These are phyloP conservation scores for Yamadazyma mexicana DNA, from an alignment of 1,139 yeast genomes.

Conservation along the genomic window DNA sequence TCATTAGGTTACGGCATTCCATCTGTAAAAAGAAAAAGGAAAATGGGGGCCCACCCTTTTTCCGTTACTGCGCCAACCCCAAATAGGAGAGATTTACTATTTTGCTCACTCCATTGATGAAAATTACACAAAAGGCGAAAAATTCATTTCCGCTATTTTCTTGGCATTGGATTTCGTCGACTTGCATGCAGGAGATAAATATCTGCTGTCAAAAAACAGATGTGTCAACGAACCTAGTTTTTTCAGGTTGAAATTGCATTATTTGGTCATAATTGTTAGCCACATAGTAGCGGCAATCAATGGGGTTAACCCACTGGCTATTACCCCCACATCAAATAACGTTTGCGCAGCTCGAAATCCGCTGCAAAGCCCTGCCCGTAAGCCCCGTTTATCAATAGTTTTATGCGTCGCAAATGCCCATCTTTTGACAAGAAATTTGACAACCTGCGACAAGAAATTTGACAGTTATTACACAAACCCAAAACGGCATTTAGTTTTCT, in stretches of 20 bases:
- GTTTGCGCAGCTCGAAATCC: too few relatives aligned
- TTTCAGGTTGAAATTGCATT: too few relatives aligned
- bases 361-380: too few relatives aligned
- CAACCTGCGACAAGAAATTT: conserved; percentile 13
- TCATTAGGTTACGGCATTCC: too few relatives aligned
- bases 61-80: neutral
- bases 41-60: neutral
- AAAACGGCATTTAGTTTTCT: conserved; percentile 1
- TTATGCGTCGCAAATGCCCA: neutral
- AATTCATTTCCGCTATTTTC: neutral
- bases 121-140: neutral
- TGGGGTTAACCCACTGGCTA: too few relatives aligned
- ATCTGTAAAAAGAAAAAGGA: too few relatives aligned
- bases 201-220: neutral
- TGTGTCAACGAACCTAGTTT: neutral
- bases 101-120: neutral
- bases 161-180: neutral
- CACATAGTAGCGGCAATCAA: too few relatives aligned
- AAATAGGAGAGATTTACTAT: conserved; percentile 2
- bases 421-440: conserved; percentile 4
- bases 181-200: neutral
- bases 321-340: too few relatives aligned
- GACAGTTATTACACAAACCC: conserved; percentile 9
- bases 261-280: too few relatives aligned
- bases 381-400: too few relatives aligned